Percentiles rank a stretch among this genome's conserved stretches.
These are phyloP conservation scores for Parafenestella ontariensis DNA, from an alignment of 2,329 filamentous ascomycete species.

Conservation along the genomic window DNA sequence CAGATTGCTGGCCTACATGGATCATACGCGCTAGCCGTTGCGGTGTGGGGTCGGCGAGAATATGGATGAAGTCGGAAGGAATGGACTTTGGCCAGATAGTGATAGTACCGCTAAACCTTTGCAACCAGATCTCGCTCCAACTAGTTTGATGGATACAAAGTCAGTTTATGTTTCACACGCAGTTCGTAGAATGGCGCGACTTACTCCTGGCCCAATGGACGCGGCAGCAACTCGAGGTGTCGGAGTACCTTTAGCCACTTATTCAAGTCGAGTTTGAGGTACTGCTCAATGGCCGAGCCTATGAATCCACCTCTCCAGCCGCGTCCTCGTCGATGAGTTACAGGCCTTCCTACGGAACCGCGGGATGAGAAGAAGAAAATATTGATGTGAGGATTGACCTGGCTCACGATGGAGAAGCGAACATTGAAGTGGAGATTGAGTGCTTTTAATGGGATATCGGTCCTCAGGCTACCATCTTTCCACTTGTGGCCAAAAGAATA, in stretches of 20 bases:
- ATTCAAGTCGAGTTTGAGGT: constrained; percentile 92
- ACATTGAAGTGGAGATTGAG: constrained; percentile 98
- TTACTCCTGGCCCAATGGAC: constrained; percentile 92
- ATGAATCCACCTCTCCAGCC: constrained; percentile 97
- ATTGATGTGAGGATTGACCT: constrained; percentile 97
- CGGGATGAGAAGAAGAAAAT: constrained; percentile 98
- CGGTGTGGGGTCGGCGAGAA: constrained; percentile 82
- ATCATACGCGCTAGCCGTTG: constrained; percentile 85
- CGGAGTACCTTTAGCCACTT: constrained; percentile 97
- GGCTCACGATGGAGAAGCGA: constrained; percentile 88
- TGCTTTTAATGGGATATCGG: constrained; percentile 93
- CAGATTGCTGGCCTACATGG: constrained; percentile 84
- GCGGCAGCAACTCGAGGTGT: constrained; percentile 88
- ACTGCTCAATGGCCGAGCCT: constrained; percentile 90
- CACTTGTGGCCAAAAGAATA: constrained; percentile 99
- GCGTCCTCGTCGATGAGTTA: constrained; percentile 89
- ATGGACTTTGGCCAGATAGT: constrained; percentile 93
- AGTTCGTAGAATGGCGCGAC: too few relatives aligned
- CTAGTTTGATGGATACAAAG: too few relatives aligned
- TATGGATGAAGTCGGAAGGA: constrained; percentile 81
- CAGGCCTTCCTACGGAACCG: constrained; percentile 88
- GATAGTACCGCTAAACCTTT: constrained; percentile 91
- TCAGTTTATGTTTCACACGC: too few relatives aligned
- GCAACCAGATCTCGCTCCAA: constrained; percentile 96
- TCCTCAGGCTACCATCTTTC: constrained; percentile 95